Base-by-base conservation (phyloP, 176 grass and related monocot species). In the Paspalum notatum region DNA sequence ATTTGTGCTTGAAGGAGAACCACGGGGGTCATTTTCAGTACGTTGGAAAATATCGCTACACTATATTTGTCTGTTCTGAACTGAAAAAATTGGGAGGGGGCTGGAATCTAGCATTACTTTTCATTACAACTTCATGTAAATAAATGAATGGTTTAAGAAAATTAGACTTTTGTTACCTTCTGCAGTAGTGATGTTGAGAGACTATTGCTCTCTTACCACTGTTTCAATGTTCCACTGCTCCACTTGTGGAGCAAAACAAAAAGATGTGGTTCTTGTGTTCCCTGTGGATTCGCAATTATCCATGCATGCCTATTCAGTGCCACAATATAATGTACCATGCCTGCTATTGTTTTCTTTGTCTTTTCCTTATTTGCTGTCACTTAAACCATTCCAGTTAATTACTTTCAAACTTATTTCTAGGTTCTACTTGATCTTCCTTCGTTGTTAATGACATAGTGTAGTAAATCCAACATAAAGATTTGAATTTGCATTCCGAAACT, bases 21-120 rank as follows among this genome's bases (percentile, higher is more conserved):
- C 53, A 40, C 8, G 20, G 46, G 50, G 26, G 12, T 20, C 62
- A 69, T 77, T 77, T 84, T 69, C 52, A 84, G 12, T 60, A 69
- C 5, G 9, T 26, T 85, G 66, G 12, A 68, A 68, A 76, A 48
- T 17, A 9, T 17, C 24, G 55, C 6, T 76, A 40, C 6, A 9
- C 21, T 45, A 15, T 32, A 55, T 74, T 15, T 48, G 17, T 59
- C 51, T 55, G 16, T 45, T 44, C 22, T 46, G 55, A 68, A 67
- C 10, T 11, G 0, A 3, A 38, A 47, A 81, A 56, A 18, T 49
- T 27, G 15, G 2, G 11, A 56, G 38, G 0, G 4, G 1, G 16
- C 5, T 65, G 13, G 22, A 58, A 62, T 12, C 24, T 10, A 60
- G 14, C 40, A 26, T 21, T 57, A 61, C 12, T 24, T 61, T 18